A percentile compares a stretch with the other conserved stretches of the same genome.
These are phyloP conservation scores for Solanum boliviense DNA, from an alignment of 257 asterid genomes.

Conservation along the genomic window DNA sequence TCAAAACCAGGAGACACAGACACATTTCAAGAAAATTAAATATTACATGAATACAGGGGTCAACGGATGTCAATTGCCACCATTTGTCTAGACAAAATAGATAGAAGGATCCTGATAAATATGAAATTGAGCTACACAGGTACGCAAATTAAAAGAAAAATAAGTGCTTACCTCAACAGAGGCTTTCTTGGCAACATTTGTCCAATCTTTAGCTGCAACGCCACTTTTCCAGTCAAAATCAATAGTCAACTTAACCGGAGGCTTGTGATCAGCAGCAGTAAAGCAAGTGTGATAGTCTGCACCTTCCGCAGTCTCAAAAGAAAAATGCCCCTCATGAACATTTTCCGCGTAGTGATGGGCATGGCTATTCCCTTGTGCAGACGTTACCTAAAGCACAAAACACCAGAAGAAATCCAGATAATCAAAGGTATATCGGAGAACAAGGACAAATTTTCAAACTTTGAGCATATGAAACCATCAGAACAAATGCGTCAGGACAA, in stretches of 20 bases:
- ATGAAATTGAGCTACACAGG: not conserved
- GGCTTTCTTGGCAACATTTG: conserved; percentile 81
- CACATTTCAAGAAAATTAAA: not conserved
- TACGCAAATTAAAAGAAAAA: not conserved
- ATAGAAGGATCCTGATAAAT: not conserved
- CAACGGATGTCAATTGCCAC: not conserved
- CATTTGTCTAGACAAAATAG: not conserved
- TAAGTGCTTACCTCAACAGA: conserved; percentile 65
- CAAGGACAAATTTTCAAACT: not conserved
- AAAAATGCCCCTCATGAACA: conserved; percentile 77
- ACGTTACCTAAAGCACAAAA: conserved; percentile 48
- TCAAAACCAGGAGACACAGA: not conserved
- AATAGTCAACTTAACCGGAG: conserved; percentile 42
- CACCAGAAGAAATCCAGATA: not conserved
- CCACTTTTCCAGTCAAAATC: conserved; percentile 96
- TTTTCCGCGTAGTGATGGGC: conserved; percentile 70
- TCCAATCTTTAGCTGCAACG: conserved; percentile 90
- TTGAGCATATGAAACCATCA: not conserved
- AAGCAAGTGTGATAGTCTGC: conserved; percentile 93
- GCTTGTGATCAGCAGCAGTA: conserved; percentile 59
- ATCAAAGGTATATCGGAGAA: not conserved
- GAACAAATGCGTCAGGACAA: not conserved
- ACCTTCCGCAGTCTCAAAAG: conserved; percentile 69
- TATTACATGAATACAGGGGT: not conserved
- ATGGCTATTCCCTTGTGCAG: conserved; percentile 62